Conservation (phyloP, 2,329 filamentous ascomycete genomes). For the Dactylonectria macrodidyma region DNA sequence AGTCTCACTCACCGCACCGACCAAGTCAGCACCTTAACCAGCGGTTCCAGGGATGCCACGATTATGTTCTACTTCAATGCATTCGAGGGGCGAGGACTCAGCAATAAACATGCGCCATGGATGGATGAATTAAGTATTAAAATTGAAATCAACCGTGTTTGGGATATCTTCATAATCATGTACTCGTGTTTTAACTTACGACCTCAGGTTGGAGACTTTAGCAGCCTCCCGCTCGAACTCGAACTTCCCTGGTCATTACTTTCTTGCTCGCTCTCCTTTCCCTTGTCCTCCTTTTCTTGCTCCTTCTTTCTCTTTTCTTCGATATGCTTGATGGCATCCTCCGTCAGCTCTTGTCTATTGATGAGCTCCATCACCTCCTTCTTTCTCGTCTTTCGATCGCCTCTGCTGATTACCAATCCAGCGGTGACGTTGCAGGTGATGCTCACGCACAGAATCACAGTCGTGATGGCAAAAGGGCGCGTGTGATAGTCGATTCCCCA, state of each 20-base stretch:
- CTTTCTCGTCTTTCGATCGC: slow-evolving; percentile 84
- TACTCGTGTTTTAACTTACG: background rate
- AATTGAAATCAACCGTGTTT: slow-evolving; percentile 1
- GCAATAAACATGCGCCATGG: background rate
- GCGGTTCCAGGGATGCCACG: background rate
- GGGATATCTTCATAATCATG: slow-evolving; percentile 1
- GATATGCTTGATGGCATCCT: slow-evolving; percentile 66
- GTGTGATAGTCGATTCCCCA: slow-evolving; percentile 82
- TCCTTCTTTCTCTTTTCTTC: slow-evolving; percentile 58
- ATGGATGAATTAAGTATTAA: slow-evolving; percentile 6
- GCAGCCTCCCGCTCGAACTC: slow-evolving; percentile 21
- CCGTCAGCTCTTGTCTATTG: slow-evolving; percentile 82
- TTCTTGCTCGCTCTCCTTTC: slow-evolving; percentile 20
- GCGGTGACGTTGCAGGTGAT: slow-evolving; percentile 84
- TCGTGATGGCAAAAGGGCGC: slow-evolving; percentile 81
- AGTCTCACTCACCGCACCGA: background rate
- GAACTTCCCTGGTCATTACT: slow-evolving; percentile 18
- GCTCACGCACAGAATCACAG: slow-evolving; percentile 84
- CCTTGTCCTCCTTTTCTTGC: slow-evolving; percentile 30
- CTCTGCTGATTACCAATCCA: slow-evolving; percentile 82
- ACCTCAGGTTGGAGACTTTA: slow-evolving; percentile 19
- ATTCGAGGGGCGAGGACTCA: background rate
- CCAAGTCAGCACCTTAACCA: background rate
- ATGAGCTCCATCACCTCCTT: slow-evolving; percentile 87
- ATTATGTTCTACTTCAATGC: too few species aligned